phyloP scores from a whole-genome alignment of 179 eudicot species.

The Pouteria campechiana region DNA sequence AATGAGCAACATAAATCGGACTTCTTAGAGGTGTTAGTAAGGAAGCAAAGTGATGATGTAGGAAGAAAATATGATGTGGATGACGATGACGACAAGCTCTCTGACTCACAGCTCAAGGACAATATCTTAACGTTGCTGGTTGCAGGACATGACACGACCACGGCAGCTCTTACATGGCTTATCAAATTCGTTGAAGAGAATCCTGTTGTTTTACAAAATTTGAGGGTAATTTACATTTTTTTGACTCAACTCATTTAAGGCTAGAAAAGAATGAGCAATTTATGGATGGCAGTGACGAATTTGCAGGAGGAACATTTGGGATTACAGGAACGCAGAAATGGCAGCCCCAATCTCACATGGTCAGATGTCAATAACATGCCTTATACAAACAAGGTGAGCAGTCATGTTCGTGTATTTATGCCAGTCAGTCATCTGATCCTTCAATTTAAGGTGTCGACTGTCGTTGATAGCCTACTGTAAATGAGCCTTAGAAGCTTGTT shows the following conservation, averaged over 20 bases:
- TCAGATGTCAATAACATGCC: constrained; percentile 32
- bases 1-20: constrained; percentile 22
- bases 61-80: constrained; percentile 11
- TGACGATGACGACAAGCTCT: constrained; percentile 24
- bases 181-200: constrained; percentile 33
- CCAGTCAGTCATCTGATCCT: no score
- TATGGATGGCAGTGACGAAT: not conserved
- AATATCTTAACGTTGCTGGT: constrained; percentile 33
- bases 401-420: no score
- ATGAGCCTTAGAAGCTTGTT: no score
- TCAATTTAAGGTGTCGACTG: no score
- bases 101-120: constrained; percentile 33
- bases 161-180: constrained; percentile 42
- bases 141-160: constrained; percentile 45
- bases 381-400: constrained; percentile 20
- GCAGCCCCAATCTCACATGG: constrained; percentile 23
- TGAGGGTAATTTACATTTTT: constrained; percentile 17
- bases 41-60: constrained; percentile 20
- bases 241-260: not conserved
- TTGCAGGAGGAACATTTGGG: constrained; percentile 28
- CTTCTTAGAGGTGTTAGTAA: constrained; percentile 25
- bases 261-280: not conserved
- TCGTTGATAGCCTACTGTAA: no score
- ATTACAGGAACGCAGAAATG: constrained; percentile 7
- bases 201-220: constrained; percentile 23